A percentile compares a stretch with the other conserved stretches of the same genome.
Conservation (phyloP, 2,329 filamentous ascomycete species). For the Ceratocystis cubensis region DNA sequence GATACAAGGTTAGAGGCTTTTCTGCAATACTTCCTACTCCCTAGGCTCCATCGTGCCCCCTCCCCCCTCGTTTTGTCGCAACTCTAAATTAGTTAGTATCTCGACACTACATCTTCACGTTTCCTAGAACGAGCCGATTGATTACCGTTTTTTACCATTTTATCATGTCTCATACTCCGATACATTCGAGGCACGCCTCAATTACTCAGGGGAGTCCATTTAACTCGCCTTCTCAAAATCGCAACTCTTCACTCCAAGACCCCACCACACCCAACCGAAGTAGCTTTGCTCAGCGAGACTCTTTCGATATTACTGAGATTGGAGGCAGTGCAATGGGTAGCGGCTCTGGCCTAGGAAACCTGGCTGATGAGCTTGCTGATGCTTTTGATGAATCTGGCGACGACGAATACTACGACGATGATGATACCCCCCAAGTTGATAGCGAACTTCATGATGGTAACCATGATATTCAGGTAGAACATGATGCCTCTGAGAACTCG, state of each 20-base stretch:
- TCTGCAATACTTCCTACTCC: neutral
- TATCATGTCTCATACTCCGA: conserved; percentile 41
- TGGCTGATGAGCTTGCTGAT: conserved; percentile 70
- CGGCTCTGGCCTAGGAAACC: conserved; percentile 55
- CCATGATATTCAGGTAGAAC: neutral
- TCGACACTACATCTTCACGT: neutral
- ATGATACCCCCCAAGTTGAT: conserved; percentile 28
- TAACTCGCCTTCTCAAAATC: conserved; percentile 18
- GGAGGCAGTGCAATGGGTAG: conserved; percentile 29
- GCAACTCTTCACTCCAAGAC: conserved; percentile 39
- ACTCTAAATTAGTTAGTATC: neutral
- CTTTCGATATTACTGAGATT: conserved; percentile 36
- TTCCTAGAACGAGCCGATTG: neutral
- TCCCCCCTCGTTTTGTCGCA: conserved; percentile 2
- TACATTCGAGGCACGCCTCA: conserved; percentile 48
- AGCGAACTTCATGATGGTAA: conserved; percentile 24
- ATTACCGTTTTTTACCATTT: too few species aligned
- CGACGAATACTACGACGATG: conserved; percentile 39
- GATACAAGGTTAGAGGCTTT: neutral
- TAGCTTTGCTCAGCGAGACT: conserved; percentile 38
- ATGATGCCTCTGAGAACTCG: conserved; percentile 12
- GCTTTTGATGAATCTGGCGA: conserved; percentile 55
- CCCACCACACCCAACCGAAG: conserved; percentile 37
- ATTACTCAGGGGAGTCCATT: conserved; percentile 32
- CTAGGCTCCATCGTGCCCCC: neutral